Evolutionary conservation across 140 eudicot genomes (phyloP), one percentile per base, ranked within the genome.

Genomic region (Cichorium intybus): DNA sequence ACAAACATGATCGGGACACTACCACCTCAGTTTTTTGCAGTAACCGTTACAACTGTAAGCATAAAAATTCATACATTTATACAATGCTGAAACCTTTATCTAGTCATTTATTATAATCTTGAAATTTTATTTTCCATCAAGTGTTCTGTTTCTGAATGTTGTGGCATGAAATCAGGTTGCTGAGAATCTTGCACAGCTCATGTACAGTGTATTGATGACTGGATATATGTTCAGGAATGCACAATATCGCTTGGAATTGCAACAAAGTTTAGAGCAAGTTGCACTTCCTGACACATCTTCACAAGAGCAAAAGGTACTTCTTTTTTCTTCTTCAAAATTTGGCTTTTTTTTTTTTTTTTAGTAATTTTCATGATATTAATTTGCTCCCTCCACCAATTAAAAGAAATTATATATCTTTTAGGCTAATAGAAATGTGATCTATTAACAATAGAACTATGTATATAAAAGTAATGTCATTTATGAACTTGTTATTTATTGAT

Each of bases 191-290:
- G 99, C 99, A 2, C 99, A 92, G 69, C 97, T 92, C 78, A 92
- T 92, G 99, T 88, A 88, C 75, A 88, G 99, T 74, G 95, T 92
- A 54, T 57, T 92, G 85, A 92, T 92, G 99, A 92, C 99, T 49
- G 99, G 99, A 37, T 92, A 92, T 74, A 92, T 92, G 99, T 92
- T 92, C 63, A 79, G 96, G 68, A 92, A 92, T 74, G 99, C 97
- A 33, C 96, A 92, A 54, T 85, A 81, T 76, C 80, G 99, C 56
- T 23, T 92, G 60, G 99, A 92, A 76, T 79, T 92, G 83, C 99
- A 92, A 68, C 96, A 92, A 69, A 92, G 97, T 79, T 74, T 92
- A 79, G 99, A 92, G 70, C 99, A 85, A 71, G 97, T 82, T 83
- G 86, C 99, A 77, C 99, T 92, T 73, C 96, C 96, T 43, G 99